Evolutionary conservation across 169 alveolate species (phyloP).

Genomic region (Plasmodium reichenowi): DNA sequence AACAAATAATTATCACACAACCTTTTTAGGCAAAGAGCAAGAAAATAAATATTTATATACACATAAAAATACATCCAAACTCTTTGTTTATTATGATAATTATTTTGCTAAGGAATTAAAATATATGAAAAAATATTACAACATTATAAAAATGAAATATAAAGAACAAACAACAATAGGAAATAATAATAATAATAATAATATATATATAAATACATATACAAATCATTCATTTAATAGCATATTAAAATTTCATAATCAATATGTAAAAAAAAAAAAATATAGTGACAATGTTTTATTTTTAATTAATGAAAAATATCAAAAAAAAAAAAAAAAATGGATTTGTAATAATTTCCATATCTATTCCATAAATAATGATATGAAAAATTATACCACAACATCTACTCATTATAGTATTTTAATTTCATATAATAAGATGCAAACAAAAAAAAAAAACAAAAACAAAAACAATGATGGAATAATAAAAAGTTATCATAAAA

Average conservation of each 20-base stretch:
- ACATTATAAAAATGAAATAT: background rate
- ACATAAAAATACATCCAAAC: background rate
- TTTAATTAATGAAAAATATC: background rate
- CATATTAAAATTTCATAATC: background rate
- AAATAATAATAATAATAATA: background rate
- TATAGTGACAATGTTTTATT: too few species aligned
- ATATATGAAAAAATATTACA: conserved; percentile 12
- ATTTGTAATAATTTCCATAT: conserved; percentile 14
- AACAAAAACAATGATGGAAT: conserved; percentile 10
- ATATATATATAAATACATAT: background rate
- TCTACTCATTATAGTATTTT: background rate
- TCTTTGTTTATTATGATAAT: conserved; percentile 11
- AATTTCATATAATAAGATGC: conserved; percentile 21
- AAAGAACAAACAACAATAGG: conserved; percentile 5
- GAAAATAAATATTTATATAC: conserved; percentile 1
- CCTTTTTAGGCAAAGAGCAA: conserved; percentile 3
- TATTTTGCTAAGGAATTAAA: conserved; percentile 35
- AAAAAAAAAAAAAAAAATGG: conserved; percentile 12
- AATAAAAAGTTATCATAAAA: background rate
- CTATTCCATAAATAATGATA: conserved; percentile 3
- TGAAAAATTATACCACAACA: too few species aligned
- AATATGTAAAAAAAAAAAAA: conserved; percentile 2
- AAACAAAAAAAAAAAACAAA: conserved; percentile 4
- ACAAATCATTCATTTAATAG: background rate
- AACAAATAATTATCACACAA: background rate